Evolutionary conservation across 2,329 filamentous ascomycete genomes (phyloP).

Genomic region (Pseudopyricularia cyperi): DNA sequence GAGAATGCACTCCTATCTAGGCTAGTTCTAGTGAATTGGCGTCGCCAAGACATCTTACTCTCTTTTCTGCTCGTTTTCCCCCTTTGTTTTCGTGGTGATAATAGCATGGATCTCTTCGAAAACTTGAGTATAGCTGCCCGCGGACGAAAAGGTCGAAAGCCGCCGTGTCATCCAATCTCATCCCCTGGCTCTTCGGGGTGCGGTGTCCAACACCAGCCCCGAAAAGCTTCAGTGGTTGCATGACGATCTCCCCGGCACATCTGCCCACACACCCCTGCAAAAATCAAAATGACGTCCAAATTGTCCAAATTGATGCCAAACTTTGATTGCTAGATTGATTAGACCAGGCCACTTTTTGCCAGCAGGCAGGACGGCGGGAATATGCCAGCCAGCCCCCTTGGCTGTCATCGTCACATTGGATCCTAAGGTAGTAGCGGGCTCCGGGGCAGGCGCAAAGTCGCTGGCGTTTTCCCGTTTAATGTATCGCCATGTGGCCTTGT

Average conservation of each 20-base stretch:
- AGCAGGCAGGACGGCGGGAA: too few relatives aligned
- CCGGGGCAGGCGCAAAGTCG: not conserved
- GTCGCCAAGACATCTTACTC: too few relatives aligned
- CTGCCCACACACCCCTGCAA: not conserved
- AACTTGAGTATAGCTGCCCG: too few relatives aligned
- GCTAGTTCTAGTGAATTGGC: not conserved
- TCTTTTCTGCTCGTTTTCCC: too few relatives aligned
- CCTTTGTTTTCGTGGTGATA: too few relatives aligned
- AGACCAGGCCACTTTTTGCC: too few relatives aligned
- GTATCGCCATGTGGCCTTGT: conserved; percentile 8
- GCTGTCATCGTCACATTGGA: not conserved
- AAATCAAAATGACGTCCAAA: too few relatives aligned
- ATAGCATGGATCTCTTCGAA: too few relatives aligned
- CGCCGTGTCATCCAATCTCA: too few relatives aligned
- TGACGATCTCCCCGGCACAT: not conserved
- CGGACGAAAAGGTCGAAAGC: too few relatives aligned
- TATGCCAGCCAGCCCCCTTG: not conserved
- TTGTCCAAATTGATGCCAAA: not conserved
- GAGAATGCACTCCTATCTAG: not conserved
- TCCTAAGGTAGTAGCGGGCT: not conserved
- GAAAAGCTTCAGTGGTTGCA: not conserved
- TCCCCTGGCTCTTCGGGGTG: not conserved
- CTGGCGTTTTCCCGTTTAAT: not conserved
- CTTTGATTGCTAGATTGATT: too few relatives aligned
- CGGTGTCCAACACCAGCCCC: not conserved